Conservation (phyloP, 108 stramenopile genomes). For the Discostella stelligeroides region DNA sequence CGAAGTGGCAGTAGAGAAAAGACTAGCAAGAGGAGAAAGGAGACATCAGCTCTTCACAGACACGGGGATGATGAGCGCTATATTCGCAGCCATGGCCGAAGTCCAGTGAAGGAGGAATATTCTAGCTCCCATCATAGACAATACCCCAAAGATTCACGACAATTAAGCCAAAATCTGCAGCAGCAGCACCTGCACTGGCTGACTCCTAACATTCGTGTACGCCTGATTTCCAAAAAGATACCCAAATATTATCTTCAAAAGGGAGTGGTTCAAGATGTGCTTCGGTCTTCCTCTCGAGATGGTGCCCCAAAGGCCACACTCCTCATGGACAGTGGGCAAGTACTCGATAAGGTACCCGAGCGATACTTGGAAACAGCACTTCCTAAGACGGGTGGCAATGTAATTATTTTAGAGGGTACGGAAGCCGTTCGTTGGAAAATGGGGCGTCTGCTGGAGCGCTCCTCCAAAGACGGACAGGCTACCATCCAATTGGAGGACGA, state of each 20-base stretch:
- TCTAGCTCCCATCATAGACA: constrained; percentile 15
- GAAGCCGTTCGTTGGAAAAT: constrained; percentile 52
- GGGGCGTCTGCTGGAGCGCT: constrained; percentile 77
- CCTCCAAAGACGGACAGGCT: constrained; percentile 56
- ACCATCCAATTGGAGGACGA: constrained; percentile 81
- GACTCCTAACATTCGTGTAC: constrained; percentile 83
- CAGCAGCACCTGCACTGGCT: constrained; percentile 58
- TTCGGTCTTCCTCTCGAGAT: constrained; percentile 5
- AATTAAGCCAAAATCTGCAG: constrained; percentile 1
- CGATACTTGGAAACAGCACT: constrained; percentile 86
- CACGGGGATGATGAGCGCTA: background rate
- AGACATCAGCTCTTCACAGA: background rate
- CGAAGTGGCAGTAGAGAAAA: constrained; percentile 17
- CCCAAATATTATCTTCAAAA: constrained; percentile 75
- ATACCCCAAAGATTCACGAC: constrained; percentile 5
- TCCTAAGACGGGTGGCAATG: constrained; percentile 80
- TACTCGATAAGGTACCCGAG: constrained; percentile 76
- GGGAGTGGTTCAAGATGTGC: constrained; percentile 82
- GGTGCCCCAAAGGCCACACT: constrained; percentile 55
- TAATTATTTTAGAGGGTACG: constrained; percentile 65
- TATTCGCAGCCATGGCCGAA: constrained; percentile 10
- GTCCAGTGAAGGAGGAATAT: constrained; percentile 21
- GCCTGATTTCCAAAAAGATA: constrained; percentile 70
- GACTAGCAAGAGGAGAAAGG: constrained; percentile 14
- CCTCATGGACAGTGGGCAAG: constrained; percentile 66